These are phyloP conservation scores for Thielaviopsis musarum DNA, from an alignment of 2,329 filamentous ascomycete species.

Conservation along the genomic window DNA sequence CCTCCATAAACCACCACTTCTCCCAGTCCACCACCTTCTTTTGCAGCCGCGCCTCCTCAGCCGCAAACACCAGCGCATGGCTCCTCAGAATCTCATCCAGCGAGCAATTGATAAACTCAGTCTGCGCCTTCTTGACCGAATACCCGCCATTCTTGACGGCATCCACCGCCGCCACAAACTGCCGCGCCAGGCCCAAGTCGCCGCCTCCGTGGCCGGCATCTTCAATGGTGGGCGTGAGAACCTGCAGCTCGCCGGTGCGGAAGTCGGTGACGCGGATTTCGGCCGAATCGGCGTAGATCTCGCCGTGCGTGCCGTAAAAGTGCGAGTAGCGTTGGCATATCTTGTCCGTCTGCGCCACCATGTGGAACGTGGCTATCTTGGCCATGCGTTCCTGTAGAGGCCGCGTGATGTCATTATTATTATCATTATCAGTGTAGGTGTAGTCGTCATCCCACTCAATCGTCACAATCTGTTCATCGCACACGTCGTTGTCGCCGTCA, in stretches of 20 bases:
- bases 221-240: conserved; percentile 22
- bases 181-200: conserved; percentile 47
- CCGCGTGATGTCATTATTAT: too few species aligned
- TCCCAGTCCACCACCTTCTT: conserved; percentile 58
- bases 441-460: conserved; percentile 68
- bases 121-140: conserved; percentile 54
- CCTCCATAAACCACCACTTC: conserved; percentile 49
- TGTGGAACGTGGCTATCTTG: conserved; percentile 83
- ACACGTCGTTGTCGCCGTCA: conserved; percentile 83
- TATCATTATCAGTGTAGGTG: too few species aligned
- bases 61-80: conserved; percentile 86
- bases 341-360: conserved; percentile 78
- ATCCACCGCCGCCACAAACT: conserved; percentile 71
- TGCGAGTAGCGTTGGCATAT: conserved; percentile 74
- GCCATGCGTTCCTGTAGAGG: conserved; percentile 31
- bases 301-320: conserved; percentile 73
- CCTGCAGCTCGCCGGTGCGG: conserved; percentile 25
- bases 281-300: conserved; percentile 69
- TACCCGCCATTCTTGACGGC: conserved; percentile 56
- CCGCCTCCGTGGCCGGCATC: conserved; percentile 25
- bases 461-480: conserved; percentile 81
- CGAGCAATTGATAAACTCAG: conserved; percentile 59
- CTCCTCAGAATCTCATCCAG: conserved; percentile 77
- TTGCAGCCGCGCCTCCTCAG: conserved; percentile 63
- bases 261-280: conserved; percentile 36